Conservation (phyloP, 1,284 basidiomycete genomes). For the Cryptococcus deneoformans region DNA sequence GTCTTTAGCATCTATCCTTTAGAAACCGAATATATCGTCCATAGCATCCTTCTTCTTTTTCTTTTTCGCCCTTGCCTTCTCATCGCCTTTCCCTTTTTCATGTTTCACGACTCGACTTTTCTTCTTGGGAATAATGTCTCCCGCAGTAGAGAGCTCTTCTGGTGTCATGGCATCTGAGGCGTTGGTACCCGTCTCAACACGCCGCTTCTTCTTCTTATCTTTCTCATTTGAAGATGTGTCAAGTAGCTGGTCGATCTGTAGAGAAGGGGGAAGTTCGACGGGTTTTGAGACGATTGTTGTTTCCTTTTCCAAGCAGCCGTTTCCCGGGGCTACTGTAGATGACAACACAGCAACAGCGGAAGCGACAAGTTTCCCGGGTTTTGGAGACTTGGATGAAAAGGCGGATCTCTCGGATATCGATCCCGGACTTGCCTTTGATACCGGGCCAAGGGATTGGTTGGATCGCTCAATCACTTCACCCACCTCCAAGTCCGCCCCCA, state of each 20-base stretch:
- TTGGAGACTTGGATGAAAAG: too few species aligned
- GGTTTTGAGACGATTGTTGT: background rate
- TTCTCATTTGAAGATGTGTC: background rate
- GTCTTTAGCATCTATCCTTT: background rate
- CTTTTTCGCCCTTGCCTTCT: constrained; percentile 8
- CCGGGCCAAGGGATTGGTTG: too few species aligned
- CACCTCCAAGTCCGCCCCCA: too few species aligned
- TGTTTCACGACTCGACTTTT: constrained; percentile 20
- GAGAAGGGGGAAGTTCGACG: background rate
- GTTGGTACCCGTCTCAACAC: background rate
- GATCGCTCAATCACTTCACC: too few species aligned
- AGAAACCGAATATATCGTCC: constrained; percentile 41
- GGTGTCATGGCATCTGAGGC: background rate
- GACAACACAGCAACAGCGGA: too few species aligned
- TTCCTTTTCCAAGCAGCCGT: too few species aligned
- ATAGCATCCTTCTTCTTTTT: constrained; percentile 31
- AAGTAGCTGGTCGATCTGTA: background rate
- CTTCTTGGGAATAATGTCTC: background rate
- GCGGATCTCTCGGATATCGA: too few species aligned
- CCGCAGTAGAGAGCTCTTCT: background rate
- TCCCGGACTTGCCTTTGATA: too few species aligned
- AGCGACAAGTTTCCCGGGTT: too few species aligned
- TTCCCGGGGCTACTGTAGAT: too few species aligned
- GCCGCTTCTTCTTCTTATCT: too few species aligned
- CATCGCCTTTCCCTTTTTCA: constrained; percentile 14